These are phyloP conservation scores for Metrosideros polymorpha DNA, from an alignment of 441 rosid species.

Conservation along the genomic window DNA sequence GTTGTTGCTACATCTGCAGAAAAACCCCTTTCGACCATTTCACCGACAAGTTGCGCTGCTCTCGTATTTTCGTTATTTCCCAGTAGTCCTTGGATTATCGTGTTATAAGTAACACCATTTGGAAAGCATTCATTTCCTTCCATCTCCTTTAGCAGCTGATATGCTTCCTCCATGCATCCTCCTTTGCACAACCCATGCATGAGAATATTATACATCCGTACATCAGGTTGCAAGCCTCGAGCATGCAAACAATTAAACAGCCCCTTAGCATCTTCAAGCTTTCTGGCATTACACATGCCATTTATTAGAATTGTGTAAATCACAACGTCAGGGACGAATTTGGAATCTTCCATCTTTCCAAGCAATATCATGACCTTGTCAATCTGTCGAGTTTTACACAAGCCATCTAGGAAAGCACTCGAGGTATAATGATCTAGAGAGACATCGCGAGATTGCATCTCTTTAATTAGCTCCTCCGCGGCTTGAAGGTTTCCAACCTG, in stretches of 20 bases:
- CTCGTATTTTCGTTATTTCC: background rate
- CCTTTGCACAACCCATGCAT: background rate
- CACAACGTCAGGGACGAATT: background rate
- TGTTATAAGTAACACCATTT: background rate
- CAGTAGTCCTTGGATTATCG: background rate
- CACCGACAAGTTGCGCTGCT: background rate
- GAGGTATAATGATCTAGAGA: background rate
- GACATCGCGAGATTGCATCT: background rate
- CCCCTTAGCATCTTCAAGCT: background rate
- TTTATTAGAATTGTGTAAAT: background rate
- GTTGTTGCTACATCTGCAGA: background rate
- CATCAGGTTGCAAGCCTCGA: background rate
- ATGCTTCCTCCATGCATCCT: background rate
- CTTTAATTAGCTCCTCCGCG: background rate
- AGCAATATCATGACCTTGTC: background rate
- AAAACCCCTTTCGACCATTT: background rate
- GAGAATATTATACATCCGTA: accelerated
- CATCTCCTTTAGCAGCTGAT: background rate
- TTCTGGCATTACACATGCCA: background rate
- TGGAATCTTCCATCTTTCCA: background rate
- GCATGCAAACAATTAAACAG: background rate
- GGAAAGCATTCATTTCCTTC: background rate
- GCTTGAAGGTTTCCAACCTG: background rate
- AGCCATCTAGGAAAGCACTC: background rate
- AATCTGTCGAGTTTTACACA: background rate